Evolutionary conservation across 2,329 filamentous ascomycete genomes (phyloP).

Genomic region (Gaeumannomyces sp.): DNA sequence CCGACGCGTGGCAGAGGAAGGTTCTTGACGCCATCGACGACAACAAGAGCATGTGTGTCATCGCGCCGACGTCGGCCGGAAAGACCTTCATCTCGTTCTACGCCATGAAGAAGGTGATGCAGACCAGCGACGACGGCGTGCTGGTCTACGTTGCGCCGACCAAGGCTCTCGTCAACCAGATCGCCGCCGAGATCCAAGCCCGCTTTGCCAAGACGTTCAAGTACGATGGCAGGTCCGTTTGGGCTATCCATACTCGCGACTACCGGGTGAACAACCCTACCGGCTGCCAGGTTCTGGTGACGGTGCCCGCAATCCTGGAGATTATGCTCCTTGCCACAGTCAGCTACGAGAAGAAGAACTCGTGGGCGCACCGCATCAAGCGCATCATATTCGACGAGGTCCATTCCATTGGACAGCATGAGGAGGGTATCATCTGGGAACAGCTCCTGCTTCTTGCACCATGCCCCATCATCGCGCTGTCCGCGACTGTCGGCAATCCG

Average conservation of each 20-base stretch:
- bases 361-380: constrained; percentile 62
- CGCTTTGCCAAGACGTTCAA: constrained; percentile 63
- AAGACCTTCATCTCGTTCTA: constrained; percentile 85
- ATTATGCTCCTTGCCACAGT: constrained; percentile 65
- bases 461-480: constrained; percentile 73
- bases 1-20: constrained; percentile 69
- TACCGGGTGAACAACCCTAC: constrained; percentile 67
- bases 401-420: constrained; percentile 70
- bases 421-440: constrained; percentile 74
- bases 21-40: constrained; percentile 69
- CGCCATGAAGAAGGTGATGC: constrained; percentile 70
- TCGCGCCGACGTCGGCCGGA: constrained; percentile 72
- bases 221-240: constrained; percentile 60
- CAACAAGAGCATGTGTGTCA: constrained; percentile 64
- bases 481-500: constrained; percentile 73
- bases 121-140: constrained; percentile 61
- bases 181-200: constrained; percentile 71
- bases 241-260: constrained; percentile 73
- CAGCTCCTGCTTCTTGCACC: constrained; percentile 68
- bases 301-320: constrained; percentile 71
- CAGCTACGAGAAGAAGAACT: constrained; percentile 41
- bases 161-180: constrained; percentile 78
- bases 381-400: constrained; percentile 80
- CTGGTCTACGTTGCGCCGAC: constrained; percentile 76
- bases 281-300: constrained; percentile 70